A percentile compares a stretch with the other conserved stretches of the same genome.
phyloP scores from a whole-genome alignment of 1,139 yeast genomes.

The Blastobotrys malaysiensis region DNA sequence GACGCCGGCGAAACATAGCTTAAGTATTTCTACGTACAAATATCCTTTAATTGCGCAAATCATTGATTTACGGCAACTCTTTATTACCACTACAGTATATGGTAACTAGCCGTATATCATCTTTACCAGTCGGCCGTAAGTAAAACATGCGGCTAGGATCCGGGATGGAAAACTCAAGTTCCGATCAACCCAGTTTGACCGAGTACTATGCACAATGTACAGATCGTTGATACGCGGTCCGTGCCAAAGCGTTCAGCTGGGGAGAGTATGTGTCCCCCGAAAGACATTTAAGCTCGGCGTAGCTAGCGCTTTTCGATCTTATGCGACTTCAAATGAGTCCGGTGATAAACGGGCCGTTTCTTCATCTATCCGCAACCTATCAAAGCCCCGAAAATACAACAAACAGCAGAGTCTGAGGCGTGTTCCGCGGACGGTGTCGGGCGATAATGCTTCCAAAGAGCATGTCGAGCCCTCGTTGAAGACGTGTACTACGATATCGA shows the following conservation, averaged over 20 bases:
- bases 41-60: too few relatives aligned
- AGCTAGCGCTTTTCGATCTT: neutral
- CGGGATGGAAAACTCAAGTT: neutral
- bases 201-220: neutral
- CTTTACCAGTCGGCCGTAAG: too few relatives aligned
- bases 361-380: neutral
- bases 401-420: neutral
- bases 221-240: neutral
- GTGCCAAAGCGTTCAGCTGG: neutral
- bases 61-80: too few relatives aligned
- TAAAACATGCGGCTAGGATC: neutral
- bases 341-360: neutral
- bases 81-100: too few relatives aligned
- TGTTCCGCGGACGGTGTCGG: neutral
- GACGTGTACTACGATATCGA: constrained; percentile 60
- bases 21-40: too few relatives aligned
- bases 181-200: neutral
- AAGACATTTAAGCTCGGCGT: neutral
- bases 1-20: neutral
- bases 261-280: neutral
- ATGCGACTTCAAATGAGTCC: neutral
- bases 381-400: neutral
- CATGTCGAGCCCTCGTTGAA: constrained; percentile 7
- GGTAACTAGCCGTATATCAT: too few relatives aligned
- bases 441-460: neutral